Evolutionary conservation across 306 rosid genomes (phyloP), one percentile per base, ranked within the genome.

Genomic region (Quercus robur): DNA sequence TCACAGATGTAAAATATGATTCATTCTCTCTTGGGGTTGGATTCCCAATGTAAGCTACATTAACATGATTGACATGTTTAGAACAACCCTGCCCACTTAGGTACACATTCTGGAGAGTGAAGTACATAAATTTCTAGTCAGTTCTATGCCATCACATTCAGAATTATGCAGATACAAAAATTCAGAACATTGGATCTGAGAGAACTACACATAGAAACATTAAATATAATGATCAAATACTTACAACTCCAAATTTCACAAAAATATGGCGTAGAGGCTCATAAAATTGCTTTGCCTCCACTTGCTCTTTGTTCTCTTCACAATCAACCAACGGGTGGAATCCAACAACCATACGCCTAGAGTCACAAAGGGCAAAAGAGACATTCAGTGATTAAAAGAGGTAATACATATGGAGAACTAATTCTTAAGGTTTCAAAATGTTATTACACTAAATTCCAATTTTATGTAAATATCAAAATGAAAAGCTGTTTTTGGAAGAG

Each of bases 301-400:
- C 26, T 82, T 79, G 62, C 15, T 71, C 79, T 31, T 86, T 78
- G 21, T 75, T 75, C 80, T 80, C 80, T 73, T 70, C 78, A 71
- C 89, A 86, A 70, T 28, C 73, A 70, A 70, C 71, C 81, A 90
- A 59, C 2, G 85, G 87, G 44, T 82, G 87, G 87, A 75, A 74
- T 73, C 94, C 92, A 61, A 88, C 84, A 49, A 78, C 78, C 49
- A 90, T 82, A 64, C 87, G 82, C 92, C 94, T 87, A 55, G 38
- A 61, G 30, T 79, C 20, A 28, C 26, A 64, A 31, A 77, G 12
- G 70, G 26, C 28, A 38, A 49, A 30, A 71, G 76, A 70, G 15
- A 20, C 54, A n/a, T 59, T 83, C 76, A 81, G 61, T 57, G 9
- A 72, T 51, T n/a, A 17, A 64, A 85, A 79, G 66, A 30, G 52